These are phyloP conservation scores for Oryza brachyantha DNA, from an alignment of 176 grass and related monocot genomes.

Conservation along the genomic window DNA sequence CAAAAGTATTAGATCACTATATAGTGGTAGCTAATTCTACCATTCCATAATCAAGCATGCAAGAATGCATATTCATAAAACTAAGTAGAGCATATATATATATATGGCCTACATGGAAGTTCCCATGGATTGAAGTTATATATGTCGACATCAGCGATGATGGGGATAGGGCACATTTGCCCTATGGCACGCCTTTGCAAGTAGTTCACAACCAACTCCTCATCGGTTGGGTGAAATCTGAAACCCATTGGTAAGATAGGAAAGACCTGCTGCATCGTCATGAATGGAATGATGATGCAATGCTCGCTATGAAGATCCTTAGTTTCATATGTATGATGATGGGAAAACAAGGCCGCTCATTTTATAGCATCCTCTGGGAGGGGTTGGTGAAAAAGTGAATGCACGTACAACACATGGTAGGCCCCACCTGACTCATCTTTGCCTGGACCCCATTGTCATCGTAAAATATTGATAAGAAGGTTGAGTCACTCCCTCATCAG, in stretches of 20 bases:
- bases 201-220: constrained; percentile 88
- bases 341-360: background rate
- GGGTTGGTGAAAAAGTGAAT: background rate
- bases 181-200: constrained; percentile 59
- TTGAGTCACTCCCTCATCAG: background rate
- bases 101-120: constrained; percentile 57
- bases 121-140: constrained; percentile 93
- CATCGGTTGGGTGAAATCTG: constrained; percentile 93
- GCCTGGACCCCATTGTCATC: background rate
- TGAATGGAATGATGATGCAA: background rate
- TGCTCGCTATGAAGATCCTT: background rate
- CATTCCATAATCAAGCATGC: background rate
- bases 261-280: background rate
- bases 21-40: too few relatives aligned
- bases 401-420: background rate
- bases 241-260: constrained; percentile 64
- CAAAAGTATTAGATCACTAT: background rate
- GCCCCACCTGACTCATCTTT: background rate
- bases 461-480: background rate
- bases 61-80: background rate
- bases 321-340: background rate
- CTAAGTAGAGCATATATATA: background rate
- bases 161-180: constrained; percentile 54
- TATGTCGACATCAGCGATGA: constrained; percentile 91
- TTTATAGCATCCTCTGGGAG: background rate